These are phyloP conservation scores for Intubia oerlemansii DNA, from an alignment of 2,329 filamentous ascomycete genomes.

Conservation along the genomic window DNA sequence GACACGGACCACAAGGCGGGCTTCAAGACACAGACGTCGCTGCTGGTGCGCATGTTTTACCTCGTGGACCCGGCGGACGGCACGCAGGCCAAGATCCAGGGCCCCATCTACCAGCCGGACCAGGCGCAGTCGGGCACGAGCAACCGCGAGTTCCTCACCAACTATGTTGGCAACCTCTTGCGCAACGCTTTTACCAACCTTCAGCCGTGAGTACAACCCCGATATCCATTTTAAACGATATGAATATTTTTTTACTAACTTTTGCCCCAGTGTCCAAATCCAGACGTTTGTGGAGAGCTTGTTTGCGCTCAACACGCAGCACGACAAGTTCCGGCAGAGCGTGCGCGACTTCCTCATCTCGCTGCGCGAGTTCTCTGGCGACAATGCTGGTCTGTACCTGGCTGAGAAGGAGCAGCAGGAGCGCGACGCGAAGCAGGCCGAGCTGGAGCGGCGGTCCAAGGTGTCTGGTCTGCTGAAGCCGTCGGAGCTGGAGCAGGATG, in stretches of 20 bases:
- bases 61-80: slow-evolving; percentile 59
- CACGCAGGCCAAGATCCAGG: slow-evolving; percentile 63
- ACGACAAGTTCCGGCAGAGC: slow-evolving; percentile 88
- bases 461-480: slow-evolving; percentile 92
- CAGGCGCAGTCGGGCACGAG: slow-evolving; percentile 65
- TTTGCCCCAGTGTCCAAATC: slow-evolving; percentile 51
- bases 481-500: slow-evolving; percentile 80
- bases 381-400: slow-evolving; percentile 82
- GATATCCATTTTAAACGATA: not conserved
- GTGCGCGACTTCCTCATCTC: slow-evolving; percentile 94
- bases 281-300: slow-evolving; percentile 74
- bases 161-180: slow-evolving; percentile 68
- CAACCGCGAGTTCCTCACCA: slow-evolving; percentile 78
- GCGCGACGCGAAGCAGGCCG: slow-evolving; percentile 63
- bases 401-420: slow-evolving; percentile 91
- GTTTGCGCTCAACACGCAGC: slow-evolving; percentile 71
- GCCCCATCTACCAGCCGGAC: slow-evolving; percentile 70
- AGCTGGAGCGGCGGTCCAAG: slow-evolving; percentile 82
- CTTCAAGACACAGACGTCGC: slow-evolving; percentile 92
- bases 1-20: slow-evolving; percentile 97
- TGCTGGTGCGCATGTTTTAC: slow-evolving; percentile 90
- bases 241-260: not conserved
- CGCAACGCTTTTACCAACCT: slow-evolving; percentile 87
- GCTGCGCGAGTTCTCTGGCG: slow-evolving; percentile 86
- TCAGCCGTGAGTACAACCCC: slow-evolving; percentile 67